Base-by-base conservation (phyloP, 495 filamentous ascomycete species). In the Talaromyces stipitatus region DNA sequence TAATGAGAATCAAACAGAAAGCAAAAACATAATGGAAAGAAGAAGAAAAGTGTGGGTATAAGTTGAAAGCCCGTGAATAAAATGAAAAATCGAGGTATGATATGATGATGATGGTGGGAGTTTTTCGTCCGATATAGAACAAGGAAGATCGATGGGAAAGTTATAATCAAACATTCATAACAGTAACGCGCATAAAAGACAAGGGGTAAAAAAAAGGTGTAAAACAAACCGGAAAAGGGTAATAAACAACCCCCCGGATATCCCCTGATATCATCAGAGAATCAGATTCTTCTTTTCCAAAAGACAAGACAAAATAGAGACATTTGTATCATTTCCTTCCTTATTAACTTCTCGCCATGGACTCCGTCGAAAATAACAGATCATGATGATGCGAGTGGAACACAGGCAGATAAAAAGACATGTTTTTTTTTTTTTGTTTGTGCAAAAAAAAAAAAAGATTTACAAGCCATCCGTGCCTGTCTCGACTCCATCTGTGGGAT, bases 401-500 rank as follows among this genome's bases (percentile, higher is more conserved):
- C 33, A 41, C n/a, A n/a, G n/a, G n/a, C n/a, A 47, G 43, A 24
- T 9, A 47, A 11, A 47, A 11, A 47, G 43, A 26, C 18, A 47
- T 12, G 43, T 3, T 47, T 47, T 47, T 24, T 45, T 11, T 47
- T 11, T 47, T 47, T 20, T n/a, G n/a, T n/a, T n/a, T n/a, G n/a
- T n/a, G n/a, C n/a, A n/a, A n/a, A n/a, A n/a, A n/a, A n/a, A n/a
- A n/a, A n/a, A n/a, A n/a, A n/a, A 18, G 2, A 28, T 72, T 74
- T 64, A 77, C 58, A 75, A 64, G 64, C 67, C 68, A 61, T 77
- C 78, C 53, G 80, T 69, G 55, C 73, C 73, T 54, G 80, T 73
- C 66, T 82, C 80, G 67, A 83, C 79, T 61, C 70, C 67, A 56
- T 78, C 80, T 4, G 60, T 58, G 54, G 67, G 58, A 47, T 75